Percentiles rank a stretch among this genome's conserved stretches.
Conservation (phyloP, 1,284 basidiomycete genomes). For the Filobasidium uniguttulatum region DNA sequence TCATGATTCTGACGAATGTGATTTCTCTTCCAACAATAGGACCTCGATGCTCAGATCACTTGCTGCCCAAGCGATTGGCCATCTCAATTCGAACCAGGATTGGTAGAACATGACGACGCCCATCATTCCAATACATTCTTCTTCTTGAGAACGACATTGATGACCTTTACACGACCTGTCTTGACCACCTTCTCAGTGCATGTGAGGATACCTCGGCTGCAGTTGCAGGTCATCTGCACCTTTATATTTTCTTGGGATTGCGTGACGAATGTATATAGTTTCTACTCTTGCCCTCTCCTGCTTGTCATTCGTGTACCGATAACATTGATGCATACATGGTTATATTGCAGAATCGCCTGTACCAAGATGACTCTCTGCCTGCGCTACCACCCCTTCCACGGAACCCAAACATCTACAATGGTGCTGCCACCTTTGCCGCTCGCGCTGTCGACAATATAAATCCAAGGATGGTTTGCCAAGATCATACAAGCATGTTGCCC, state of each 20-base stretch:
- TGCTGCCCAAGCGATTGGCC: background rate
- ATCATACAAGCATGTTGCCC: constrained; percentile 51
- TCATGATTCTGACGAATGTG: background rate
- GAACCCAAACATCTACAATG: constrained; percentile 73
- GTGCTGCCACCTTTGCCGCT: constrained; percentile 27
- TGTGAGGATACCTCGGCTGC: too few relatives aligned
- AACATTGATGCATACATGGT: background rate
- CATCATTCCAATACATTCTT: too few relatives aligned
- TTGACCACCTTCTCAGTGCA: too few relatives aligned
- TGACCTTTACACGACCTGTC: too few relatives aligned
- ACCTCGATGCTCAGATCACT: background rate
- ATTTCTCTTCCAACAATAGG: background rate
- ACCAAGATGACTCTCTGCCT: background rate
- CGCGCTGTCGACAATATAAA: constrained; percentile 58
- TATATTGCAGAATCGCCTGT: background rate
- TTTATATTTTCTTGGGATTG: too few relatives aligned
- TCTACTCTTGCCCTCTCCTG: too few relatives aligned
- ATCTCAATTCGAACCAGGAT: background rate
- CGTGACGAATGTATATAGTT: too few relatives aligned
- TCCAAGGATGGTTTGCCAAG: constrained; percentile 62
- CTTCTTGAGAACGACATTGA: too few relatives aligned
- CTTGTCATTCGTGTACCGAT: too few relatives aligned
- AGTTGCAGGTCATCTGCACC: too few relatives aligned
- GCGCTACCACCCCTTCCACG: constrained; percentile 74
- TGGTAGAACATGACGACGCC: too few relatives aligned